These are phyloP conservation scores for Cryptosporidium felis DNA, from an alignment of 169 alveolate species.

Conservation along the genomic window DNA sequence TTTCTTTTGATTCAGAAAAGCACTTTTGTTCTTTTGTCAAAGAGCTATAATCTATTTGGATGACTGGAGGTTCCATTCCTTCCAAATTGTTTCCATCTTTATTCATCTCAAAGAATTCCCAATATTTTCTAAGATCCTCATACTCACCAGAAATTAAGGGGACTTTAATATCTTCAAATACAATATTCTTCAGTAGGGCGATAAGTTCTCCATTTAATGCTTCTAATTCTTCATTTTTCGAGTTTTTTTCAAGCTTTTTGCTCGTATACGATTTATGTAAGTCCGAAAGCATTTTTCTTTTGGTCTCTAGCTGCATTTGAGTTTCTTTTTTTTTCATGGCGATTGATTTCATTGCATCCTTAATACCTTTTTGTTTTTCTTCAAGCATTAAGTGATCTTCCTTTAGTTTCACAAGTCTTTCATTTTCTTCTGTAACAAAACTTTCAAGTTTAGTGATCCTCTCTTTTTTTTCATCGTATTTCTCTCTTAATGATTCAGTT, in stretches of 20 bases:
- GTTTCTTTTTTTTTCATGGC: neutral
- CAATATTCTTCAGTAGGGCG: conserved; percentile 14
- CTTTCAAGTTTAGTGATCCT: conserved; percentile 2
- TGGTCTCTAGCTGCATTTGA: neutral
- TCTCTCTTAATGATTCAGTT: neutral
- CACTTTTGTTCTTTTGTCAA: neutral
- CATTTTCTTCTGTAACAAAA: conserved; percentile 22
- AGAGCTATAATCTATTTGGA: conserved; percentile 38
- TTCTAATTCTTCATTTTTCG: conserved; percentile 26
- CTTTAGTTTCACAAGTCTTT: conserved; percentile 64
- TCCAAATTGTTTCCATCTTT: neutral
- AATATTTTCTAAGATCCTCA: conserved; percentile 42
- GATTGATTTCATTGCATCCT: neutral
- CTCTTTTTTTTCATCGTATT: neutral
- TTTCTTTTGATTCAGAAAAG: neutral
- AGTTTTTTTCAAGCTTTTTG: conserved; percentile 2
- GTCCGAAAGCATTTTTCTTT: conserved; percentile 24
- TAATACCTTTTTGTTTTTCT: conserved; percentile 58
- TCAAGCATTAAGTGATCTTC: conserved; percentile 70
- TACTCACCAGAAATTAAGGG: conserved; percentile 48
- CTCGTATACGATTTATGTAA: neutral
- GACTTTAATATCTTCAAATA: conserved; percentile 24
- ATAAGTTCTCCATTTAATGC: conserved; percentile 25
- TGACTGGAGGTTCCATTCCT: conserved; percentile 51
- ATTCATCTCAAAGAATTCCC: conserved; percentile 55